These are phyloP conservation scores for Murraya koenigii DNA, from an alignment of 345 rosid species.

Conservation along the genomic window DNA sequence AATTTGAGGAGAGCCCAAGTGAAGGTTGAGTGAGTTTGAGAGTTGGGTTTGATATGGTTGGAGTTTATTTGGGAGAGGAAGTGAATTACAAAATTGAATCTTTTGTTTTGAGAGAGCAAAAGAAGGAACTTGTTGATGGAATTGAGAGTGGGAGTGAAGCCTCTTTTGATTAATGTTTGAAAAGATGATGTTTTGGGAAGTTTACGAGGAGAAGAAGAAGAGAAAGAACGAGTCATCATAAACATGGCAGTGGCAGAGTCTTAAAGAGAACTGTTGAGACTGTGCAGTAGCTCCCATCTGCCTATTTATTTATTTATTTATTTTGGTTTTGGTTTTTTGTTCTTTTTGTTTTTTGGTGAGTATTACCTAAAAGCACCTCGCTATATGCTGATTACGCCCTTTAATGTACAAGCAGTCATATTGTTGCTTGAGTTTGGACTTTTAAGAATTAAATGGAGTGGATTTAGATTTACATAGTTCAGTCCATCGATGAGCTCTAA, in stretches of 20 bases:
- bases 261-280: neutral
- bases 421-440: no score
- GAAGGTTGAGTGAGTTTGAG: slow-evolving; percentile 43
- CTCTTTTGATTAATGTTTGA: slow-evolving; percentile 46
- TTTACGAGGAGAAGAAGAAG: neutral
- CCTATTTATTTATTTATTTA: neutral
- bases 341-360: no score
- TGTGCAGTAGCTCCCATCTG: neutral
- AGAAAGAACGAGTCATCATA: neutral
- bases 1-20: slow-evolving; percentile 51
- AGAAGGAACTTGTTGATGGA: slow-evolving; percentile 42
- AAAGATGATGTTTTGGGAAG: slow-evolving; percentile 2
- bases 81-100: slow-evolving; percentile 27
- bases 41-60: slow-evolving; percentile 30
- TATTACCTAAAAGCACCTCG: no score
- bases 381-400: no score
- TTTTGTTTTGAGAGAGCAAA: slow-evolving; percentile 37
- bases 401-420: no score
- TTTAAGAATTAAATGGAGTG: no score
- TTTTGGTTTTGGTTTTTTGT: neutral
- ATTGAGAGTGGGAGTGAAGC: slow-evolving; percentile 46
- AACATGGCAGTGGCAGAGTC: neutral
- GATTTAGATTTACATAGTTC: no score
- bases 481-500: no score
- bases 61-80: slow-evolving; percentile 35